A percentile compares a stretch with the other conserved stretches of the same genome.
phyloP scores from a whole-genome alignment of 148 eudicot genomes.

The Camellia japonica region DNA sequence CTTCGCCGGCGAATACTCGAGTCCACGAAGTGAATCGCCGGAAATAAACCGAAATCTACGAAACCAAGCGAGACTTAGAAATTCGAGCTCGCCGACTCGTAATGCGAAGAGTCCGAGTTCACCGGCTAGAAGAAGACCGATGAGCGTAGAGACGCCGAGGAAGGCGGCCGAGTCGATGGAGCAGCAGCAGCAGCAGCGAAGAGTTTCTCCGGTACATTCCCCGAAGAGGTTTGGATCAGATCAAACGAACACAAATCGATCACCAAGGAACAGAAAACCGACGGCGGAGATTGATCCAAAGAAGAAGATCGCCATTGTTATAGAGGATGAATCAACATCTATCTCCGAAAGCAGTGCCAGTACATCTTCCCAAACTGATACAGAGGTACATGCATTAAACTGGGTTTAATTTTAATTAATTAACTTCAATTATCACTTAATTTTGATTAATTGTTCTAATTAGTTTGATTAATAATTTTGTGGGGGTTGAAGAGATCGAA shows the following conservation, averaged over 20 bases:
- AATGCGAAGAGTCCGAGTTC: slow-evolving; percentile 43
- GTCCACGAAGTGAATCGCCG: slow-evolving; percentile 33
- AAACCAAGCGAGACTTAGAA: slow-evolving; percentile 32
- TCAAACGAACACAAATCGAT: slow-evolving; percentile 40
- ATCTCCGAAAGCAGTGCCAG: slow-evolving; percentile 65
- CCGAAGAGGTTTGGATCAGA: slow-evolving; percentile 40
- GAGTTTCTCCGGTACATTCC: slow-evolving; percentile 48
- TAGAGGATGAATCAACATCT: slow-evolving; percentile 69
- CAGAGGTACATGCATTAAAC: slow-evolving; percentile 51
- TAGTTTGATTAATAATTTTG: not conserved
- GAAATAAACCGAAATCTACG: slow-evolving; percentile 25
- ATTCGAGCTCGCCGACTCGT: slow-evolving; percentile 39
- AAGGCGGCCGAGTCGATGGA: slow-evolving; percentile 26
- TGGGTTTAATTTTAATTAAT: not conserved
- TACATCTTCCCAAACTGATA: slow-evolving; percentile 71
- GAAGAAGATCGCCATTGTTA: slow-evolving; percentile 26
- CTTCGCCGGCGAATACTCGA: slow-evolving; percentile 32
- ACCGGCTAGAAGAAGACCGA: slow-evolving; percentile 36
- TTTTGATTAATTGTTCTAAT: not conserved
- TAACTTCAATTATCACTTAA: not conserved
- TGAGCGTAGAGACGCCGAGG: slow-evolving; percentile 52
- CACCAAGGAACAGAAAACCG: slow-evolving; percentile 48
- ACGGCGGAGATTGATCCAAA: slow-evolving; percentile 27
- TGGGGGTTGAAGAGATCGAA: slow-evolving; percentile 49
- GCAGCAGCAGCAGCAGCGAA: slow-evolving; percentile 23